Conservation (phyloP, 202 grass and related monocot species). For the Zoysia matrella region DNA sequence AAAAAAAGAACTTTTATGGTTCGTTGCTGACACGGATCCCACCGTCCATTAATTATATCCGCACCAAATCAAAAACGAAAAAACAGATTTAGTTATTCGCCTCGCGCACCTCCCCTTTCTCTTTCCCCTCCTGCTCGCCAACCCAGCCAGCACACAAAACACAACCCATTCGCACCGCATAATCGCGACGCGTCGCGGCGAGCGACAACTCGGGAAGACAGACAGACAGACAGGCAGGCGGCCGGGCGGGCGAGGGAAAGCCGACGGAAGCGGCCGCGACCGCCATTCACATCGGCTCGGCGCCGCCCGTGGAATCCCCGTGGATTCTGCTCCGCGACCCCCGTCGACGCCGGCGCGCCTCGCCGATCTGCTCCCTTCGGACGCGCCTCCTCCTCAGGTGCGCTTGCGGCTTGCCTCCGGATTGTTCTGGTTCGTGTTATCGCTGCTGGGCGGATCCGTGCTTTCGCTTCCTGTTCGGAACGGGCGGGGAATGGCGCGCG, state of each 20-base stretch:
- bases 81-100: not conserved
- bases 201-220: conserved; percentile 39
- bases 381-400: conserved; percentile 44
- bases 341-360: not conserved
- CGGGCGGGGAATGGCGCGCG: conserved; percentile 5
- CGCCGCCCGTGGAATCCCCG: conserved; percentile 45
- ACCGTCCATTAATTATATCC: not conserved
- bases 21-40: too few relatives aligned
- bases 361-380: conserved; percentile 36
- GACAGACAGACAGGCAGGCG: too few relatives aligned
- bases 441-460: not conserved
- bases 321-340: too few relatives aligned
- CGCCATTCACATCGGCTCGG: conserved; percentile 5
- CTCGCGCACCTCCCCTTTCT: not conserved
- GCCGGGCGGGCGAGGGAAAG: too few relatives aligned
- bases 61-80: not conserved
- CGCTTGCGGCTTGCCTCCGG: not conserved
- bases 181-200: conserved; percentile 27
- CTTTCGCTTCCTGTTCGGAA: not conserved
- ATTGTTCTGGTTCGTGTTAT: too few relatives aligned
- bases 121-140: not conserved
- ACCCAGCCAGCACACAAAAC: not conserved
- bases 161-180: not conserved
- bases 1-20: too few relatives aligned
- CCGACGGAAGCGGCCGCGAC: conserved; percentile 40